Base-by-base conservation (phyloP, 495 filamentous ascomycete genomes). In the Staphylotrichum longicolle region DNA sequence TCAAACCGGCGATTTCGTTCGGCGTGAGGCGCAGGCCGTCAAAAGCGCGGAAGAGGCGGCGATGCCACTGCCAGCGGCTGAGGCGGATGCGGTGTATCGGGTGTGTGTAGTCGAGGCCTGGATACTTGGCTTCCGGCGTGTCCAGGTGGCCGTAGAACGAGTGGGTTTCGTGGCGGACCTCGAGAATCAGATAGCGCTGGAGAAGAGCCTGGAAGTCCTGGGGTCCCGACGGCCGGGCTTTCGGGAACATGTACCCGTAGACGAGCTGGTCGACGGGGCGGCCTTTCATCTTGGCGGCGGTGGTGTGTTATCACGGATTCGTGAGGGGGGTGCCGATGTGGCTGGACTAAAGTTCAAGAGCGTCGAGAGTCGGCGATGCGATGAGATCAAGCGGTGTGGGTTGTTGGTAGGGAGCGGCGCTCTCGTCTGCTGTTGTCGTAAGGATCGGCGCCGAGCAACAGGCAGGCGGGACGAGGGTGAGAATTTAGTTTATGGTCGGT, bases 71-170 rank as follows among this genome's bases (percentile, higher is more conserved):
- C 77, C 88, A 96, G 45, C 90, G 88, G 65, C 87, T 79, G 7
- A 96, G 84, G 52, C 91, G 86, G 78, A 90, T 86, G 66, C 91
- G 90, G 77, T 96, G 92, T 15, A 87, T 88, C 4, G 78, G 78
- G 70, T 89, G 80, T 42, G 85, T 86, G 76, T 96, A 96, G 77
- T 96, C 91, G 47, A 96, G 81, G 34, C 92, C 92, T 0, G 92
- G 92, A 65, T 96, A 96, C 65, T 92, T 91, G 47, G 91, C 91
- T 79, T 96, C 91, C 51, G 89, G 83, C 51, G 84, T 91, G 72
- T 93, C 89, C 30, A 92, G 82, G 67, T 87, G 84, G 57, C 92
- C 92, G 72, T 95, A 96, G 77, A 93, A 96, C 35, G 84, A 84
- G 54, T 86, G 84, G 3, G 89, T 91, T 71, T 96, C 92, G 67